These are phyloP conservation scores for Chalciporus piperatus DNA, from an alignment of 768 basidiomycete genomes.

Conservation along the genomic window DNA sequence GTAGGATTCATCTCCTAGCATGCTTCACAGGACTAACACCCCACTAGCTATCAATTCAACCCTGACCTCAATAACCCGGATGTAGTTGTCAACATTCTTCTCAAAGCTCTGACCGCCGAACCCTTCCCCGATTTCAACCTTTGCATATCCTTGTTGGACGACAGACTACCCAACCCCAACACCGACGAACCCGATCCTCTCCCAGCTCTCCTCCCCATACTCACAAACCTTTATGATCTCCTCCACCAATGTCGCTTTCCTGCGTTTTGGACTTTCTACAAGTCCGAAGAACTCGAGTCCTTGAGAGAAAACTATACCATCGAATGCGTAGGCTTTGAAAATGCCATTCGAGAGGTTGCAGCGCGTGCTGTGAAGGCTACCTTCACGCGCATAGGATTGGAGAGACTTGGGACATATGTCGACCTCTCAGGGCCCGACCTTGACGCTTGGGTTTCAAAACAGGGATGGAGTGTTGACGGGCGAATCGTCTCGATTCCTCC, in stretches of 20 bases:
- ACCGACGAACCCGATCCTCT: constrained; percentile 83
- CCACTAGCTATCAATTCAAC: constrained; percentile 91
- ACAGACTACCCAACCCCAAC: constrained; percentile 51
- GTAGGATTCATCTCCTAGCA: constrained; percentile 38
- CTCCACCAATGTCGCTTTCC: constrained; percentile 86
- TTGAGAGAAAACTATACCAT: constrained; percentile 85
- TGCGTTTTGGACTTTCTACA: constrained; percentile 78
- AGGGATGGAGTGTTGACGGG: constrained; percentile 66
- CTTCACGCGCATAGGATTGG: constrained; percentile 68
- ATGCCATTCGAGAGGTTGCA: constrained; percentile 75
- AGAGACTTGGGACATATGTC: constrained; percentile 69
- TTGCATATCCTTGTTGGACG: constrained; percentile 88
- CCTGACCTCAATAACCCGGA: constrained; percentile 89
- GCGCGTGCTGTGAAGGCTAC: constrained; percentile 75
- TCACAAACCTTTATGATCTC: constrained; percentile 64
- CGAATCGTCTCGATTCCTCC: constrained; percentile 68
- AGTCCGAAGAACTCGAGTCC: constrained; percentile 64
- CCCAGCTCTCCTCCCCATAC: constrained; percentile 62
- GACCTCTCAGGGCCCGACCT: constrained; percentile 64
- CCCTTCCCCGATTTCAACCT: constrained; percentile 94
- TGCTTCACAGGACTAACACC: background rate
- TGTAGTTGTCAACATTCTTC: constrained; percentile 90
- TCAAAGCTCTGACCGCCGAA: constrained; percentile 82
- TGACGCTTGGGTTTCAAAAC: constrained; percentile 54
- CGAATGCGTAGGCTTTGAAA: constrained; percentile 79